Evolutionary conservation across 495 filamentous ascomycete species (phyloP), one percentile per base, ranked within the genome.

Genomic region (Pyrenopolyporus hunteri): DNA sequence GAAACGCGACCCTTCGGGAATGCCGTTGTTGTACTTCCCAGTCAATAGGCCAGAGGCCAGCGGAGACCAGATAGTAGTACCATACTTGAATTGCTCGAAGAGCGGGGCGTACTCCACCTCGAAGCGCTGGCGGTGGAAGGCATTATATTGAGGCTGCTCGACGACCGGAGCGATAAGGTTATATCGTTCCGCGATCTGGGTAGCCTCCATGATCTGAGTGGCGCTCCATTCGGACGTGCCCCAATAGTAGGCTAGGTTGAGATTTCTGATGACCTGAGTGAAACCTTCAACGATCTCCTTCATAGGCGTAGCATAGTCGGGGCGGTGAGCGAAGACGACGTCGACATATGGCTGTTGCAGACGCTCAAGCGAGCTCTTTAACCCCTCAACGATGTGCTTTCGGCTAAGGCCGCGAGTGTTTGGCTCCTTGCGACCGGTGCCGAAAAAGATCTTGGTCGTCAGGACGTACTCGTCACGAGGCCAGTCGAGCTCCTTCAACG

Each of bases 11-110:
- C 77, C 82, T 50, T 80, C 74, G 20, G 83, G 84, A 25, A 86
- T 75, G 19, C 78, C 82, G 26, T 89, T 81, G 72, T 92, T 91
- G 75, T 93, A 93, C 76, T 93, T 93, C 14, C 90, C 90, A 0
- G 85, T 91, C 58, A 93, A 72, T 17, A 92, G 62, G 2, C 90
- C 90, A 25, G 78, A 80, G 63, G 86, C 85, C 22, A 93, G 74
- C 4, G 90, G 90, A 4, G 80, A 85, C 71, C 83, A 93, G 17
- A 83, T 83, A 8, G 90, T 93, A 61, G 89, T 74, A n/a, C 89
- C 88, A 23, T 86, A 75, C 8, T 87, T 83, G 64, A 83, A 82
- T 8, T 86, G 76, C 44, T 81, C 70, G 63, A 84, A 91, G 13
- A 92, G 70, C 23, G 73, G 78, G 49, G 80, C 78, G 74, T 82